Percentiles rank a stretch among this genome's conserved stretches.
Evolutionary conservation across 2,329 filamentous ascomycete genomes (phyloP).

Genomic region (Hyphodiscus sp.): DNA sequence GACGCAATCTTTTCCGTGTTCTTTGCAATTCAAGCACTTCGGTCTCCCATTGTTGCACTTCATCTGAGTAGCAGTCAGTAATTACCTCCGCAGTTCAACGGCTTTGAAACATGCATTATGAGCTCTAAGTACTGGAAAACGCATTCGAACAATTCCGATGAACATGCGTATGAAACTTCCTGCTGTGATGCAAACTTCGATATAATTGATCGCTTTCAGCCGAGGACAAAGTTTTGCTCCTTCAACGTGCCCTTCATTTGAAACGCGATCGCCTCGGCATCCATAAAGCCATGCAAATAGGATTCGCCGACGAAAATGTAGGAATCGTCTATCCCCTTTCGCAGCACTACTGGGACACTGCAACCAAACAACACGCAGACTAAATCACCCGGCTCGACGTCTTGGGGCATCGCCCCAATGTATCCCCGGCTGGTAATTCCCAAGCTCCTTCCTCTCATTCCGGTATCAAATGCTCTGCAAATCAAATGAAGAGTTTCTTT

Average conservation of each 20-base stretch:
- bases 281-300: constrained; percentile 2
- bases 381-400: not conserved
- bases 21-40: too few relatives aligned
- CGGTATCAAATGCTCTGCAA: not conserved
- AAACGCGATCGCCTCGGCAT: not conserved
- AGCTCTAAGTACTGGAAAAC: too few relatives aligned
- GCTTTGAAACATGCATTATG: too few relatives aligned
- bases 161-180: too few relatives aligned
- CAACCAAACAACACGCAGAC: not conserved
- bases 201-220: too few relatives aligned
- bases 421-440: not conserved
- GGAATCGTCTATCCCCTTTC: not conserved
- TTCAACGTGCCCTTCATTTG: not conserved
- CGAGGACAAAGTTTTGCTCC: not conserved
- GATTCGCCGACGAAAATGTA: constrained; percentile 1
- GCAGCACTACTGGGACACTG: not conserved
- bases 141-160: too few relatives aligned
- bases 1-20: too few relatives aligned
- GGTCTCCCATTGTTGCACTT: too few relatives aligned
- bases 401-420: not conserved
- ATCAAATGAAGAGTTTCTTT: not conserved
- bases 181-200: too few relatives aligned
- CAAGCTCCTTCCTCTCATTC: not conserved
- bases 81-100: too few relatives aligned
- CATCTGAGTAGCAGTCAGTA: too few relatives aligned